These are phyloP conservation scores for Aaosphaeria pasadenensis DNA, from an alignment of 2,329 filamentous ascomycete genomes.

Conservation along the genomic window DNA sequence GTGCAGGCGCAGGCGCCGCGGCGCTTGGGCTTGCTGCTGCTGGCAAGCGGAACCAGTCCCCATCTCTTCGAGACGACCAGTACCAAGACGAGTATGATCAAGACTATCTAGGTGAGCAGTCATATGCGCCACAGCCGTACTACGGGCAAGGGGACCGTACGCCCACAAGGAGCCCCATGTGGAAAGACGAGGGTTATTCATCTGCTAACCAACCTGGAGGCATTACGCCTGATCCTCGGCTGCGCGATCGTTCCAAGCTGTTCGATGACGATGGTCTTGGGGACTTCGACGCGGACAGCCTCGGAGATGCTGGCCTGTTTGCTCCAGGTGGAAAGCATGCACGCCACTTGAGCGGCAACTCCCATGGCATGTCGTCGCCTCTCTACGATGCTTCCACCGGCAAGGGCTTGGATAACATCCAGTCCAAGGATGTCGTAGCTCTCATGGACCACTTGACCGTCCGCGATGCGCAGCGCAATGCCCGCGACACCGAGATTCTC, in stretches of 20 bases:
- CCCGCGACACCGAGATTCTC: conserved; percentile 92
- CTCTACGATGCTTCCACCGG: conserved; percentile 89
- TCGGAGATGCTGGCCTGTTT: conserved; percentile 44
- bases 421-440: conserved; percentile 94
- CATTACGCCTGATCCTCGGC: conserved; percentile 38
- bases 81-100: conserved; percentile 38
- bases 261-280: conserved; percentile 56
- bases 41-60: conserved; percentile 23
- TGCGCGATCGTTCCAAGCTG: conserved; percentile 45
- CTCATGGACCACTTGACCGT: conserved; percentile 99
- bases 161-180: conserved; percentile 48
- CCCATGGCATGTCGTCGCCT: conserved; percentile 84
- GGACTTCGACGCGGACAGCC: conserved; percentile 50
- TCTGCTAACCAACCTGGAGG: conserved; percentile 64
- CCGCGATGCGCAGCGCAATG: conserved; percentile 92
- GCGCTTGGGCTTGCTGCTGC: conserved; percentile 54
- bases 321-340: conserved; percentile 45
- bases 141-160: conserved; percentile 30
- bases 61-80: conserved; percentile 21
- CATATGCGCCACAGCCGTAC: conserved; percentile 26
- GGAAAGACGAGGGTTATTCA: conserved; percentile 83
- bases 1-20: conserved; percentile 54
- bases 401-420: conserved; percentile 82
- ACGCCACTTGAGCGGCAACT: conserved; percentile 81
- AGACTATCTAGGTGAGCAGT: conserved; percentile 30